Evolutionary conservation across 192 early-diverging fungal species (phyloP).

Genomic region (Podila epicladia): DNA sequence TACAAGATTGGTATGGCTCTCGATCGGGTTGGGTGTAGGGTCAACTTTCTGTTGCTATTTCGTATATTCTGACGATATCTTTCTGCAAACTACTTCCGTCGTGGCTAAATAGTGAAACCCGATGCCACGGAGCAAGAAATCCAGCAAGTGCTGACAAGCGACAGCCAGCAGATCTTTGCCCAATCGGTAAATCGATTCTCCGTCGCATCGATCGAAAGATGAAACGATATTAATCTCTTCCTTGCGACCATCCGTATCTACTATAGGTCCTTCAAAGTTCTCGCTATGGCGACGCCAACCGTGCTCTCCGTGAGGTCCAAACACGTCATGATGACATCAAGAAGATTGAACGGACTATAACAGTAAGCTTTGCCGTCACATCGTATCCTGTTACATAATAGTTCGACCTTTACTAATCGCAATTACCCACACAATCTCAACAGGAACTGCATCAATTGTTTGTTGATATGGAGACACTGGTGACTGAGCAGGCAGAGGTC

Average conservation of each 20-base stretch:
- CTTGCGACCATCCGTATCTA: not conserved
- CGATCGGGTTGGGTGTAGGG: not conserved
- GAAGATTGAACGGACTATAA: conserved; percentile 87
- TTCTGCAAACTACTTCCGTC: not conserved
- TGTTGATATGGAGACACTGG: conserved; percentile 87
- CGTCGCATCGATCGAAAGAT: not conserved
- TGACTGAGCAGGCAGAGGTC: conserved; percentile 77
- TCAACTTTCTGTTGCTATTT: not conserved
- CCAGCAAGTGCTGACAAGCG: conserved; percentile 74
- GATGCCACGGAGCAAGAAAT: conserved; percentile 82
- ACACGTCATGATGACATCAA: conserved; percentile 86
- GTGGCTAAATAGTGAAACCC: conserved; percentile 72
- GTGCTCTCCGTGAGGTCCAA: conserved; percentile 87
- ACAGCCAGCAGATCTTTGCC: conserved; percentile 82
- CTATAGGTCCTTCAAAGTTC: conserved; percentile 73
- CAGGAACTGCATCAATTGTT: conserved; percentile 91
- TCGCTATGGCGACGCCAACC: conserved; percentile 75
- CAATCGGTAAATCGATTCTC: conserved; percentile 66
- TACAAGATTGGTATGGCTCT: conserved; percentile 76
- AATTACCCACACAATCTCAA: not conserved
- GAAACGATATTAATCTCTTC: not conserved
- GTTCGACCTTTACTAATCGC: not conserved
- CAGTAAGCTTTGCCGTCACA: conserved; percentile 55
- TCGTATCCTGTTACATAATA: not conserved
- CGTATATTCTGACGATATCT: not conserved